phyloP scores from a whole-genome alignment of 352 stramenopile genomes.

The Globisporangium middletonii region DNA sequence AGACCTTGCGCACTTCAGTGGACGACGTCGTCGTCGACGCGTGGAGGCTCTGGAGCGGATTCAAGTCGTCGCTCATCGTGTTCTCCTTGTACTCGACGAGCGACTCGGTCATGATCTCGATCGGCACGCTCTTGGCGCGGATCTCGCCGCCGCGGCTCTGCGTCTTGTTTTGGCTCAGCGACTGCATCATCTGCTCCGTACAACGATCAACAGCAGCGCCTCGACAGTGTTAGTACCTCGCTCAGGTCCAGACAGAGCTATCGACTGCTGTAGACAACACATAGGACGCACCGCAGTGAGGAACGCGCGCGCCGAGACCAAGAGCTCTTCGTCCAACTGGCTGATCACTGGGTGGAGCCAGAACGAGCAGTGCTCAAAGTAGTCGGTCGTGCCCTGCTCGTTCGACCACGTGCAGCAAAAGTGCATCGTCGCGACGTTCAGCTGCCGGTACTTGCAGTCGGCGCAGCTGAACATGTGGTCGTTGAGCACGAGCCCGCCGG shows the following conservation, averaged over 20 bases:
- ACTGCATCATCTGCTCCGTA: conserved; percentile 41
- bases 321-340: conserved; percentile 80
- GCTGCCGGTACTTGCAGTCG: conserved; percentile 78
- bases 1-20: conserved; percentile 77
- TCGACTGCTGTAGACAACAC: not conserved
- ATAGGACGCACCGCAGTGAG: conserved; percentile 46
- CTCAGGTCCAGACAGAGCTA: conserved; percentile 2
- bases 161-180: conserved; percentile 53
- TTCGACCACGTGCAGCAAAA: conserved; percentile 89
- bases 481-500: conserved; percentile 48
- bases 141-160: conserved; percentile 75
- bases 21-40: conserved; percentile 59
- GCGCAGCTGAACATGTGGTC: conserved; percentile 76
- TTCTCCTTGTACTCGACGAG: conserved; percentile 74
- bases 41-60: conserved; percentile 69
- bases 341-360: conserved; percentile 82
- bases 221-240: not conserved
- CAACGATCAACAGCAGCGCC: not conserved
- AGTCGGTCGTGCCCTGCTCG: conserved; percentile 84
- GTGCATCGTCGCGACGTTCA: conserved; percentile 75
- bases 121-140: conserved; percentile 74
- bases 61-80: conserved; percentile 67
- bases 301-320: conserved; percentile 72
- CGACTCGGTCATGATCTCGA: conserved; percentile 76
- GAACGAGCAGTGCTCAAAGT: conserved; percentile 88